Percentiles rank a stretch among this genome's conserved stretches.
Conservation (phyloP, 2,329 filamentous ascomycete genomes). For the Verticillium alfalfae region DNA sequence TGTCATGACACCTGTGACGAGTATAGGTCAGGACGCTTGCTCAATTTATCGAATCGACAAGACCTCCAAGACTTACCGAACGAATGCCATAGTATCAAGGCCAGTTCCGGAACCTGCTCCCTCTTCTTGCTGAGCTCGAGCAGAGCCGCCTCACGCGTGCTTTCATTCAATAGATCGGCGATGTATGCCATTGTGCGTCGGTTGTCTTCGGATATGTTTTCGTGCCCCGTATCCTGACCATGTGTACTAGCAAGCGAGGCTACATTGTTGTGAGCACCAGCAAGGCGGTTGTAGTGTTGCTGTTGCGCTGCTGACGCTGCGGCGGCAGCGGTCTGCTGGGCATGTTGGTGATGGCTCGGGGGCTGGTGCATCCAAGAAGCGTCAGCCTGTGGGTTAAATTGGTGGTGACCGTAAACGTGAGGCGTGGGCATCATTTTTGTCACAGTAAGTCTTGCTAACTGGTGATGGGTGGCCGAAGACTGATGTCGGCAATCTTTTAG, state of each 20-base stretch:
- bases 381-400: slow-evolving; percentile 58
- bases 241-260: slow-evolving; percentile 41
- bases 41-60: background rate
- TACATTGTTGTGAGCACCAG: slow-evolving; percentile 55
- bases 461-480: background rate
- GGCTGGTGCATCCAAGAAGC: slow-evolving; percentile 65
- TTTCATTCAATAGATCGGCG: slow-evolving; percentile 82
- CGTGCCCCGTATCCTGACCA: slow-evolving; percentile 50
- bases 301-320: slow-evolving; percentile 45
- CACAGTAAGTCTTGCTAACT: background rate
- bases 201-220: slow-evolving; percentile 82
- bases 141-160: slow-evolving; percentile 81
- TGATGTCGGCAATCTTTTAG: background rate
- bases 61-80: slow-evolving; percentile 62
- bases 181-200: slow-evolving; percentile 89
- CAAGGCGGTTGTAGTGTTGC: slow-evolving; percentile 69
- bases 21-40: slow-evolving; percentile 1
- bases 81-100: slow-evolving; percentile 95
- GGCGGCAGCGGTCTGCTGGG: slow-evolving; percentile 46
- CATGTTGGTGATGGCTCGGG: slow-evolving; percentile 53
- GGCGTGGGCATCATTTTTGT: slow-evolving; percentile 56
- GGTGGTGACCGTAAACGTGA: slow-evolving; percentile 63
- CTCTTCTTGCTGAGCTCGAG: slow-evolving; percentile 97
- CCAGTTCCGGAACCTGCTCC: slow-evolving; percentile 94
- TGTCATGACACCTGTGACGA: slow-evolving; percentile 81